Percentiles rank a stretch among this genome's conserved stretches.
Evolutionary conservation across 129 eudicot genomes (phyloP).

Genomic region (Ambrosia artemisiifolia): DNA sequence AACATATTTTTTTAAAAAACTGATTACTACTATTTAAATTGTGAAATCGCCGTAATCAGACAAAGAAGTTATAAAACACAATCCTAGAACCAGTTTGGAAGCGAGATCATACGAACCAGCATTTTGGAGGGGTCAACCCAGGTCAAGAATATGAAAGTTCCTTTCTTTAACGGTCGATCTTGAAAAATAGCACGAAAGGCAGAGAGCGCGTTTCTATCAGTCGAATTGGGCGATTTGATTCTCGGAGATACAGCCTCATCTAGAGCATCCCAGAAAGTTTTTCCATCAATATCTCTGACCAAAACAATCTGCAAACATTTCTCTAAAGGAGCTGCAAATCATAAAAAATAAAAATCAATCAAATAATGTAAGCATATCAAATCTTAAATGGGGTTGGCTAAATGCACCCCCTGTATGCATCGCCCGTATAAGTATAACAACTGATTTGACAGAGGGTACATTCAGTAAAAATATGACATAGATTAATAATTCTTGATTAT

Average conservation of each 20-base stretch:
- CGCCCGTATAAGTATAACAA: too few relatives aligned
- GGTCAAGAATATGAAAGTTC: constrained; percentile 70
- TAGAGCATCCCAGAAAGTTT: constrained; percentile 92
- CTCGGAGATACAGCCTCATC: constrained; percentile 80
- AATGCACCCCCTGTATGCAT: too few relatives aligned
- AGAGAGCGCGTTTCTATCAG: constrained; percentile 66
- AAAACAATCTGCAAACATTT: constrained; percentile 76
- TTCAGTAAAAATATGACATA: too few relatives aligned
- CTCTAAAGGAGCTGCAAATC: constrained; percentile 65
- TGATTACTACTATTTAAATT: too few relatives aligned
- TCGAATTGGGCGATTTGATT: constrained; percentile 59
- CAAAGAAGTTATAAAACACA: not conserved
- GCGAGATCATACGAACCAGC: constrained; percentile 51
- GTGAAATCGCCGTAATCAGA: too few relatives aligned
- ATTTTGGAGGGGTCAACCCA: constrained; percentile 76
- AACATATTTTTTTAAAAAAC: too few relatives aligned
- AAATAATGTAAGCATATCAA: constrained; percentile 12
- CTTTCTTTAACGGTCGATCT: constrained; percentile 66
- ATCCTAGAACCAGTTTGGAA: not conserved
- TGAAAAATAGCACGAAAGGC: constrained; percentile 64
- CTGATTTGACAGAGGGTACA: too few relatives aligned
- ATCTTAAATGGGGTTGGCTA: too few relatives aligned
- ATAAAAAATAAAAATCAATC: not conserved
- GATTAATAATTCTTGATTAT: not conserved
- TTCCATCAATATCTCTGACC: constrained; percentile 91